These are phyloP conservation scores for Quercus lobata DNA, from an alignment of 331 rosid genomes.

Conservation along the genomic window DNA sequence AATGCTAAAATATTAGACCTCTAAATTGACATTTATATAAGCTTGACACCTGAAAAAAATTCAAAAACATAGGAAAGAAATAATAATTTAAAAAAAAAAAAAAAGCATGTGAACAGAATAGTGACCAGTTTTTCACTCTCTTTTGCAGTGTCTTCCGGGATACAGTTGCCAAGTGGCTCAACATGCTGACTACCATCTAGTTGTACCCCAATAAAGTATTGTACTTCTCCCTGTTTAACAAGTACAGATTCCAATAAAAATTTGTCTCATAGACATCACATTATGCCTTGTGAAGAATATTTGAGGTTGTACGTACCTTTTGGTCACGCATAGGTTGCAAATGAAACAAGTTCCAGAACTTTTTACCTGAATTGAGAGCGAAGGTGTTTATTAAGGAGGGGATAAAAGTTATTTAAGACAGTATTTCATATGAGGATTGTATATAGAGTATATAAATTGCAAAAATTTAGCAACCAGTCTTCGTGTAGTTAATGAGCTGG, in stretches of 20 bases:
- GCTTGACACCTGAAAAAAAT: not conserved
- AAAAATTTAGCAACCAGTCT: slow-evolving; percentile 50
- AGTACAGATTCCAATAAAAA: not conserved
- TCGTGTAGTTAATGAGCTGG: slow-evolving; percentile 89
- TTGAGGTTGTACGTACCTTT: slow-evolving; percentile 55
- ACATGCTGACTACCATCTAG: slow-evolving; percentile 97
- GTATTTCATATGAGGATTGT: not conserved
- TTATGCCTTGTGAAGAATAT: slow-evolving; percentile 4
- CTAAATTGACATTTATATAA: not conserved
- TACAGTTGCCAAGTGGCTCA: slow-evolving; percentile 75
- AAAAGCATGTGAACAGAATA: slow-evolving; percentile 13
- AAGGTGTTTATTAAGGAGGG: slow-evolving; percentile 13
- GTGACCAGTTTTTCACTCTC: slow-evolving; percentile 78
- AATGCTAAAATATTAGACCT: not conserved
- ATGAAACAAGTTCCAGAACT: slow-evolving; percentile 96
- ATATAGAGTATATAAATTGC: not conserved
- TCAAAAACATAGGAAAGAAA: not conserved
- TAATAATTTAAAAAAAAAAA: not conserved
- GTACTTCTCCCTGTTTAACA: slow-evolving; percentile 86
- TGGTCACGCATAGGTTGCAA: slow-evolving; percentile 99
- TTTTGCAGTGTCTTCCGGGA: slow-evolving; percentile 56
- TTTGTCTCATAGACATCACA: not conserved
- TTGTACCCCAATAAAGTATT: slow-evolving; percentile 94
- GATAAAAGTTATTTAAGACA: not conserved
- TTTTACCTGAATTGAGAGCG: slow-evolving; percentile 59